Conservation (phyloP, 805 yeast genomes). For the Wickerhamiella vanderwaltii region DNA sequence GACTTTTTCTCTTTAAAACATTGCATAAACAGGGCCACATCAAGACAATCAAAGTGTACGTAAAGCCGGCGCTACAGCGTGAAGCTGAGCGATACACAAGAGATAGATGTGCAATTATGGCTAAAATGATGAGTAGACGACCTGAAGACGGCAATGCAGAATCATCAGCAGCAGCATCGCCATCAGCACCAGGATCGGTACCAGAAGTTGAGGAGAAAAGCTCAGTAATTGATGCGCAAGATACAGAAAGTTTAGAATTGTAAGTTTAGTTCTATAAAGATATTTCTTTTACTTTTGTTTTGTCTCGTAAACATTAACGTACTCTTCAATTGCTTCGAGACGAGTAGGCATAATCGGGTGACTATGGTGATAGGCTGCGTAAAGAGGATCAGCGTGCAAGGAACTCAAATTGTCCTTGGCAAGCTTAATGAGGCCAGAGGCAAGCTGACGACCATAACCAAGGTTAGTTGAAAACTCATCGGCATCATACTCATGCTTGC, state of each 20-base stretch:
- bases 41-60: conserved; percentile 2
- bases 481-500: conserved; percentile 89
- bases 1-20: conserved; percentile 8
- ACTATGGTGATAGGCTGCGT: conserved; percentile 75
- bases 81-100: conserved; percentile 10
- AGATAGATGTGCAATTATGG: conserved; percentile 10
- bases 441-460: conserved; percentile 59
- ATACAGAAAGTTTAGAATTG: no score
- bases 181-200: no score
- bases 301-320: conserved; percentile 16
- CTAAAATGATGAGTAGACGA: conserved; percentile 4
- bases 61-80: conserved; percentile 8
- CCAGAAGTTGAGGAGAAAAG: no score
- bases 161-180: no score
- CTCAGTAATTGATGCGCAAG: no score
- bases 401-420: conserved; percentile 72
- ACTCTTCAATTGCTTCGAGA: conserved; percentile 52
- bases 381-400: conserved; percentile 83
- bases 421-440: conserved; percentile 59
- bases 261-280: no score
- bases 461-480: conserved; percentile 69
- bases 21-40: conserved; percentile 9
- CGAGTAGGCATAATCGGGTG: conserved; percentile 92
- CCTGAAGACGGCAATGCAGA: neutral
- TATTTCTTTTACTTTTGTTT: conserved; percentile 8